These are phyloP conservation scores for Aspergillus fijiensis DNA, from an alignment of 2,329 filamentous ascomycete species.

Conservation along the genomic window DNA sequence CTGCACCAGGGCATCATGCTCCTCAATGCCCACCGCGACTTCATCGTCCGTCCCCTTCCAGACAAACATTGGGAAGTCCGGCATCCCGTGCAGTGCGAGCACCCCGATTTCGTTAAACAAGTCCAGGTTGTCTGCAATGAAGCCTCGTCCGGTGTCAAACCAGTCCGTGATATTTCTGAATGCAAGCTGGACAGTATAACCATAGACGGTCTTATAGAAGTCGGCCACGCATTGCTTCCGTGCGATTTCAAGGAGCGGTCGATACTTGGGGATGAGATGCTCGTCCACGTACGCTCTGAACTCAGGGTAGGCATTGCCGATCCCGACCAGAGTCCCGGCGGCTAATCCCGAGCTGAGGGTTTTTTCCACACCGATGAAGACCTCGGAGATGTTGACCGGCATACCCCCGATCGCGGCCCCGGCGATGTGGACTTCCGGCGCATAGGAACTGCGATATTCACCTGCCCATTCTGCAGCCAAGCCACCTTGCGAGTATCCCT, in stretches of 20 bases:
- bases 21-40: background rate
- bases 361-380: background rate
- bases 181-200: background rate
- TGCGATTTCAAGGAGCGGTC: background rate
- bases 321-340: background rate
- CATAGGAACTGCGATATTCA: background rate
- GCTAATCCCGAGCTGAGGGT: background rate
- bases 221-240: background rate
- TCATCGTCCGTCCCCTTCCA: constrained; percentile 1
- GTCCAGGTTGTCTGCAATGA: background rate
- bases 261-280: background rate
- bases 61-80: constrained; percentile 1
- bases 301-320: background rate
- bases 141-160: background rate
- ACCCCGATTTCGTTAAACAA: background rate
- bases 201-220: background rate
- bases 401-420: constrained; percentile 6
- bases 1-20: background rate
- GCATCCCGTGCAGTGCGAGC: background rate
- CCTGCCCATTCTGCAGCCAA: background rate
- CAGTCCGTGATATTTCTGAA: background rate
- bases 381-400: background rate
- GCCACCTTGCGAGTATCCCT: background rate
- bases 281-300: background rate
- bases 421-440: background rate